phyloP scores from a whole-genome alignment of 495 filamentous ascomycete species.

The Trichoderma asperelloides region DNA sequence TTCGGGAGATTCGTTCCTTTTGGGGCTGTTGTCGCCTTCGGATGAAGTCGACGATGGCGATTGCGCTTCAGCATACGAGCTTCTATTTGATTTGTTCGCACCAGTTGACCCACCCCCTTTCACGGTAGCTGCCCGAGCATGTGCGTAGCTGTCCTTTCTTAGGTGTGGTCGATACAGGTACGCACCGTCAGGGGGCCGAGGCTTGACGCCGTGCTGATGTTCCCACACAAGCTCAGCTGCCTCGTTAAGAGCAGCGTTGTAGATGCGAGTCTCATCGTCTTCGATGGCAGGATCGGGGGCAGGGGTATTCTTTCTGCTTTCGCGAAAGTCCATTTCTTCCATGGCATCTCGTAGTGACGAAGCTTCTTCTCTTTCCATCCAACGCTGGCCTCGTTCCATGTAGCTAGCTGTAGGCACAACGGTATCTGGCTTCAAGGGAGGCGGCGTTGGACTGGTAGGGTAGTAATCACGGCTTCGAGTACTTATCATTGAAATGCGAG shows the following conservation, averaged over 20 bases:
- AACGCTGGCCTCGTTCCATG: slow-evolving; percentile 68
- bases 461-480: slow-evolving; percentile 35
- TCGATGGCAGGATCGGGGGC: slow-evolving; percentile 17
- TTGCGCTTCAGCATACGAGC: slow-evolving; percentile 26
- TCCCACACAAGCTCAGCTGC: slow-evolving; percentile 81
- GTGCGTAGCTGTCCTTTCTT: slow-evolving; percentile 50
- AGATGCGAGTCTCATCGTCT: slow-evolving; percentile 57
- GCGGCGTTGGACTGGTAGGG: slow-evolving; percentile 24
- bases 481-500: slow-evolving; percentile 27
- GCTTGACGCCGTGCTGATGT: slow-evolving; percentile 56
- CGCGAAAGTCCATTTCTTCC: slow-evolving; percentile 53
- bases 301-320: slow-evolving; percentile 18
- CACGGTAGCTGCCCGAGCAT: slow-evolving; percentile 52
- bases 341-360: slow-evolving; percentile 68
- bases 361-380: slow-evolving; percentile 83
- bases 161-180: slow-evolving; percentile 56
- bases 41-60: slow-evolving; percentile 44
- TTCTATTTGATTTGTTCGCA: slow-evolving; percentile 38
- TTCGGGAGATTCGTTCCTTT: neutral
- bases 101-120: slow-evolving; percentile 39
- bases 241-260: slow-evolving; percentile 72
- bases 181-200: slow-evolving; percentile 49
- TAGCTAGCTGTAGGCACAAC: slow-evolving; percentile 56
- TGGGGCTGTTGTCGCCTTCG: slow-evolving; percentile 25
- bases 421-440: slow-evolving; percentile 38